Evolutionary conservation across 768 basidiomycete species (phyloP).

Genomic region (Austroboletus festivus): DNA sequence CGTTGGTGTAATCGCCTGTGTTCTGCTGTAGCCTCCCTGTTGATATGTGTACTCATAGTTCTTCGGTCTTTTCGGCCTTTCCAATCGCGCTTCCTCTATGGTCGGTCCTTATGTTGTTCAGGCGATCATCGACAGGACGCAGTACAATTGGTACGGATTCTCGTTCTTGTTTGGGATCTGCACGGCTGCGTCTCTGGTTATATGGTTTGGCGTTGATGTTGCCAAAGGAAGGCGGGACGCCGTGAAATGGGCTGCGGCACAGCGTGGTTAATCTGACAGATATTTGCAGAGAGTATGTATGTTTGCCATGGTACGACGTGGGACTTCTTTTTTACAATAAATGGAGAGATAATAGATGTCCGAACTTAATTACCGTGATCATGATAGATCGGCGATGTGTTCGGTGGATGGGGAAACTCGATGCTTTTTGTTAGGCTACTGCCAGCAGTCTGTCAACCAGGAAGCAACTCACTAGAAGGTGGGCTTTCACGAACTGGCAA

Average conservation of each 20-base stretch:
- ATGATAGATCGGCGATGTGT: too few relatives aligned
- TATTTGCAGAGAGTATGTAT: too few relatives aligned
- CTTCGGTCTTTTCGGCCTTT: slow-evolving; percentile 83
- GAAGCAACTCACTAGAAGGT: too few relatives aligned
- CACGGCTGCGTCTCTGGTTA: slow-evolving; percentile 59
- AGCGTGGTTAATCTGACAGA: too few relatives aligned
- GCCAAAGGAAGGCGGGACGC: slow-evolving; percentile 62
- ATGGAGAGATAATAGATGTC: too few relatives aligned
- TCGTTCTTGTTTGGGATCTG: slow-evolving; percentile 80
- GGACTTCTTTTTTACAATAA: too few relatives aligned
- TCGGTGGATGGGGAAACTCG: too few relatives aligned
- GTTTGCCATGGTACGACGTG: too few relatives aligned
- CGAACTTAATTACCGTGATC: too few relatives aligned
- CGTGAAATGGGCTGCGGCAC: slow-evolving; percentile 56
- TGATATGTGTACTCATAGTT: slow-evolving; percentile 44
- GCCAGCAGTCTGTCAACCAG: too few relatives aligned
- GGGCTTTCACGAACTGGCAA: too few relatives aligned
- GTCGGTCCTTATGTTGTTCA: slow-evolving; percentile 85
- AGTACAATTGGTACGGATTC: slow-evolving; percentile 81
- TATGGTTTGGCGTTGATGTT: slow-evolving; percentile 74
- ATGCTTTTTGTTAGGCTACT: too few relatives aligned
- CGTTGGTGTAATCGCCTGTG: neutral
- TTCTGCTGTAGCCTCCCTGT: neutral
- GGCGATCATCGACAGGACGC: slow-evolving; percentile 70
- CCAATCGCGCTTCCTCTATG: slow-evolving; percentile 83